Conservation (phyloP, 768 basidiomycete genomes). For the Cystofilobasidium bisporidii region DNA sequence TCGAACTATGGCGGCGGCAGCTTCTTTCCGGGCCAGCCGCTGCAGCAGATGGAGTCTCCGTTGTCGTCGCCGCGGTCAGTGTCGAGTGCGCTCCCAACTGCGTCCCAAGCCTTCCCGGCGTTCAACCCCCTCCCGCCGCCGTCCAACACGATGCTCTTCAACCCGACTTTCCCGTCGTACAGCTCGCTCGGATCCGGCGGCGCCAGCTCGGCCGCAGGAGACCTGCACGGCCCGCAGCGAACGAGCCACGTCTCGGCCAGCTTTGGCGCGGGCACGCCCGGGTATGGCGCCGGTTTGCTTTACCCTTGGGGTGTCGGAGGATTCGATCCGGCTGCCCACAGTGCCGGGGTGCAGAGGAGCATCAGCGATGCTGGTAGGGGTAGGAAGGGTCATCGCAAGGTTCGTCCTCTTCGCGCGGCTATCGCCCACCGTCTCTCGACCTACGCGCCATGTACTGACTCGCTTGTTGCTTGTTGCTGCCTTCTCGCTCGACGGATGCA, state of each 20-base stretch:
- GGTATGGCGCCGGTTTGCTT: conserved; percentile 14
- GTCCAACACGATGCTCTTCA: conserved; percentile 4
- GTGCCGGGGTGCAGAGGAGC: conserved; percentile 11
- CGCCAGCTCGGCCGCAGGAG: too few species aligned
- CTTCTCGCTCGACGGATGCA: too few species aligned
- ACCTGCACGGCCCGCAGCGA: neutral
- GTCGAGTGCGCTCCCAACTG: neutral
- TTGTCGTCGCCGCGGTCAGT: neutral
- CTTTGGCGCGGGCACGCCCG: conserved; percentile 23
- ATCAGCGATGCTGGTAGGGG: conserved; percentile 13
- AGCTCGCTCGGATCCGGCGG: neutral
- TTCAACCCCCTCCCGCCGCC: conserved; percentile 5
- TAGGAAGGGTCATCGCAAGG: conserved; percentile 18
- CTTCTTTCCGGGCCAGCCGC: conserved; percentile 8
- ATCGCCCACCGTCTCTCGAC: too few species aligned
- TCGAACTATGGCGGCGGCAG: neutral
- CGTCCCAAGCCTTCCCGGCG: neutral
- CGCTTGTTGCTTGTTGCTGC: too few species aligned
- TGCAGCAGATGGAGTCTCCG: neutral
- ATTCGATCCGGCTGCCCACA: neutral
- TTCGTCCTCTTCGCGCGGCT: neutral
- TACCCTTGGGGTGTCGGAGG: conserved; percentile 6
- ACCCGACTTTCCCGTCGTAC: conserved; percentile 6
- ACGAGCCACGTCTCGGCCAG: conserved; percentile 10
- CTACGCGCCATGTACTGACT: too few species aligned